A percentile compares a stretch with the other conserved stretches of the same genome.
Evolutionary conservation across 164 flowering plant species (phyloP).

Genomic region (Cinnamomum chago): DNA sequence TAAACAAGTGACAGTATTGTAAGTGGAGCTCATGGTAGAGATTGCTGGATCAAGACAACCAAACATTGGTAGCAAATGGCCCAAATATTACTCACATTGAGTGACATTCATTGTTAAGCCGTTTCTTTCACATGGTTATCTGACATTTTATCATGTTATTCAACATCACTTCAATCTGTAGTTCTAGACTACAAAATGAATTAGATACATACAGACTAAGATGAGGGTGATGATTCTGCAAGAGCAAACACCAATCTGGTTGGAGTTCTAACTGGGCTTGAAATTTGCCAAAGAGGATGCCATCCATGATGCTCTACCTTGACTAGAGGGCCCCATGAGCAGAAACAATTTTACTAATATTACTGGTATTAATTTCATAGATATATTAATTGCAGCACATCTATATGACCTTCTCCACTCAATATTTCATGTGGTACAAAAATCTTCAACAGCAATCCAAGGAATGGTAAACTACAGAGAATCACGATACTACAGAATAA

Average conservation of each 20-base stretch:
- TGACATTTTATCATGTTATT: not conserved
- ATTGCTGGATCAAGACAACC: not conserved
- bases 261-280: not conserved
- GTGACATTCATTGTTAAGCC: not conserved
- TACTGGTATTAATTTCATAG: no score
- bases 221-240: no score
- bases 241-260: not conserved
- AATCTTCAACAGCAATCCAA: not conserved
- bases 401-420: no score
- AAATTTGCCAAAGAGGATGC: not conserved
- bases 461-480: not conserved
- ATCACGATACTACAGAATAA: not conserved
- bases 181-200: no score
- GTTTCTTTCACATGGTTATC: not conserved
- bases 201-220: no score
- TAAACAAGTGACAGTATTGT: no score
- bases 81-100: not conserved
- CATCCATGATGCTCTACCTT: not conserved
- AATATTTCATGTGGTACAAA: not conserved
- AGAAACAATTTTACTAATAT: not conserved
- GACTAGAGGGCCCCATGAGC: no score
- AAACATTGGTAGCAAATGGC: not conserved
- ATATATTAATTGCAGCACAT: not conserved
- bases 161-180: not conserved
- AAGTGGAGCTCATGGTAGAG: not conserved